A percentile compares a stretch with the other conserved stretches of the same genome.
Conservation (phyloP, 2,329 filamentous ascomycete species). For the Aspergillus sclerotialis region DNA sequence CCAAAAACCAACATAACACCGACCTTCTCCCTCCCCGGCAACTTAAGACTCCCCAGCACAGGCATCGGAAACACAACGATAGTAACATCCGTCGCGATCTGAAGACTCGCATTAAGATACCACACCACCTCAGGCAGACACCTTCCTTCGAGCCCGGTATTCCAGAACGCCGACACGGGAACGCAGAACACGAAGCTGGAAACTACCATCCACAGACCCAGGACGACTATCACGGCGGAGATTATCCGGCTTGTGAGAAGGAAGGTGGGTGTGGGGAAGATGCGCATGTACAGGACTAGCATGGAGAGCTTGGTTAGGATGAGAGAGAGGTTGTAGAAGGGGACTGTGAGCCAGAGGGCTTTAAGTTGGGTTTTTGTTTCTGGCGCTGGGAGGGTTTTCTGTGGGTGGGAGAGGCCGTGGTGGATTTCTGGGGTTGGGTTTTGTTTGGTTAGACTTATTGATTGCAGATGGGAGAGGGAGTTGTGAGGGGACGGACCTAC, state of each 20-base stretch:
- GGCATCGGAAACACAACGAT: constrained; percentile 23
- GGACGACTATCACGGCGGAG: constrained; percentile 13
- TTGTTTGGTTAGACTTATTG: background rate
- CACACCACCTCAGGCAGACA: constrained; percentile 20
- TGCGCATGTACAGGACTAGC: constrained; percentile 23
- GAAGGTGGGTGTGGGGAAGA: constrained; percentile 20
- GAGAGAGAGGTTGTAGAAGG: constrained; percentile 28
- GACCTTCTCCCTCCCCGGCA: constrained; percentile 16
- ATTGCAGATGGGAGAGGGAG: background rate
- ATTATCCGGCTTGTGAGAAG: constrained; percentile 10
- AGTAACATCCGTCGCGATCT: constrained; percentile 19
- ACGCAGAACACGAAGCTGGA: constrained; percentile 21
- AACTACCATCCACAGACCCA: constrained; percentile 21
- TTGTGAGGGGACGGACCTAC: constrained; percentile 6
- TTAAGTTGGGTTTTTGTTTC: background rate
- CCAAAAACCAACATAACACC: constrained; percentile 22
- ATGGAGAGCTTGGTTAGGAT: constrained; percentile 27
- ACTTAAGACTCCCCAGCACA: constrained; percentile 12
- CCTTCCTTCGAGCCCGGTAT: background rate
- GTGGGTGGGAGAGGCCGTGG: constrained; percentile 15
- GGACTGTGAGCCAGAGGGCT: constrained; percentile 24
- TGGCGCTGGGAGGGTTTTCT: background rate
- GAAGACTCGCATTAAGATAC: constrained; percentile 22
- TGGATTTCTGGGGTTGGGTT: constrained; percentile 10
- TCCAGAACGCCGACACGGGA: constrained; percentile 21